These are phyloP conservation scores for Ciborinia camelliae DNA, from an alignment of 2,329 filamentous ascomycete genomes.

Conservation along the genomic window DNA sequence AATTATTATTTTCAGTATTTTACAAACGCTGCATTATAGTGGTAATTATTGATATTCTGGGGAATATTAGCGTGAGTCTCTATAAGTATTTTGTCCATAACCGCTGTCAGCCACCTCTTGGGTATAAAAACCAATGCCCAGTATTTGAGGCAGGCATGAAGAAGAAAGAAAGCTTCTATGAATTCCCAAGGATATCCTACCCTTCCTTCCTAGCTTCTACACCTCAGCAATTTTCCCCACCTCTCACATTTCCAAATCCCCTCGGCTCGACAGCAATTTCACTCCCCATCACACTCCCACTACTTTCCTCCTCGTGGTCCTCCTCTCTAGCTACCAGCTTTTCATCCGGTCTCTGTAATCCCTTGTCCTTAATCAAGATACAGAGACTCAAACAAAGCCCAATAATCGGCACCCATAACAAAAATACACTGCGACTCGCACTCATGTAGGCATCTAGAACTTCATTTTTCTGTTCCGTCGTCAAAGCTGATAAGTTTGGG, in stretches of 20 bases:
- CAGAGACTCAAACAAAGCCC: conserved; percentile 49
- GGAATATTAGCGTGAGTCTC: too few species aligned
- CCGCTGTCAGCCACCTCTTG: too few species aligned
- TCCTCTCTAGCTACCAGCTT: not conserved
- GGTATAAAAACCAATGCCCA: too few species aligned
- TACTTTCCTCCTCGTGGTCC: not conserved
- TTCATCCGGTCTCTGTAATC: conserved; percentile 41
- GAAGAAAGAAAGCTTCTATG: too few species aligned
- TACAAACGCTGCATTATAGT: too few species aligned
- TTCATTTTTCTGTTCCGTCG: conserved; percentile 31
- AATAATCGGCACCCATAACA: conserved; percentile 53
- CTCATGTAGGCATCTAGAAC: conserved; percentile 51
- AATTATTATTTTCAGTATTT: too few species aligned
- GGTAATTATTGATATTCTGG: too few species aligned
- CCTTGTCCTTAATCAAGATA: conserved; percentile 50
- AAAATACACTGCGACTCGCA: conserved; percentile 54
- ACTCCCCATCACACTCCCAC: not conserved
- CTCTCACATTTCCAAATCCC: not conserved
- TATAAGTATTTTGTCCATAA: too few species aligned
- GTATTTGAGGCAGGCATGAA: too few species aligned
- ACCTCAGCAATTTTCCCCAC: not conserved
- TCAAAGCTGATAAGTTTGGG: conserved; percentile 27
- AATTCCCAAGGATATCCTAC: too few species aligned
- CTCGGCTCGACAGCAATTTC: not conserved
- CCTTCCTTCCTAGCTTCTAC: too few species aligned